These are phyloP conservation scores for Cryptosporidium felis DNA, from an alignment of 169 alveolate genomes.

Conservation along the genomic window DNA sequence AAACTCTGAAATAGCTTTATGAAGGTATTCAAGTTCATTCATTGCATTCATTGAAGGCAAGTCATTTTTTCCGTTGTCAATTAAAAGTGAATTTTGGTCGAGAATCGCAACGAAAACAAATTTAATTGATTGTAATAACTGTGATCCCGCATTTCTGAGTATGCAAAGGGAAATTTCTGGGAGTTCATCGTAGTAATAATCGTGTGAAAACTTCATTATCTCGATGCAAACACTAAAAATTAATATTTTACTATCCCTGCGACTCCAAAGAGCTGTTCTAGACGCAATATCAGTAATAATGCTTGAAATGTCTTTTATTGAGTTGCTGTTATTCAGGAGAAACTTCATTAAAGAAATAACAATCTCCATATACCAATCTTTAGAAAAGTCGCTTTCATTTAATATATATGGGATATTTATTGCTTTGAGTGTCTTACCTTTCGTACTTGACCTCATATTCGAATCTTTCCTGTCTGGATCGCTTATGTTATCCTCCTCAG, in stretches of 20 bases:
- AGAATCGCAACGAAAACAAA: constrained; percentile 64
- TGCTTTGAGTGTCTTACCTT: no score
- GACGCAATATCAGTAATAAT: constrained; percentile 58
- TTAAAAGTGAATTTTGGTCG: constrained; percentile 48
- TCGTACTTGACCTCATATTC: not conserved
- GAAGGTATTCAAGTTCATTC: constrained; percentile 30
- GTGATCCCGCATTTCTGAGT: constrained; percentile 13
- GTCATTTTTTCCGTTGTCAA: not conserved
- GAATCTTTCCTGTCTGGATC: constrained; percentile 2
- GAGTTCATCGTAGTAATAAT: constrained; percentile 37
- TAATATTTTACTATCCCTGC: constrained; percentile 1
- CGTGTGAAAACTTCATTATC: constrained; percentile 14
- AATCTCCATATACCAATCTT: constrained; percentile 43
- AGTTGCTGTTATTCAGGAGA: constrained; percentile 5
- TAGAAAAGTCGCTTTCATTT: constrained; percentile 15
- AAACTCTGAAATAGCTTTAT: constrained; percentile 2
- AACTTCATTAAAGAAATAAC: constrained; percentile 11
- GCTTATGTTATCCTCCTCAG: constrained; percentile 43
- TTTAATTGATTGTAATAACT: constrained; percentile 34
- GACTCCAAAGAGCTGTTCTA: constrained; percentile 38
- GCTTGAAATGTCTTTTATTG: constrained; percentile 32
- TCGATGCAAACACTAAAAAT: constrained; percentile 19
- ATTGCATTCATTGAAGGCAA: constrained; percentile 37
- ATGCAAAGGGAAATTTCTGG: constrained; percentile 50
- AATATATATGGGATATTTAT: not conserved